Evolutionary conservation across 1,139 yeast genomes (phyloP).

Genomic region (Sugiyamaella sp.): DNA sequence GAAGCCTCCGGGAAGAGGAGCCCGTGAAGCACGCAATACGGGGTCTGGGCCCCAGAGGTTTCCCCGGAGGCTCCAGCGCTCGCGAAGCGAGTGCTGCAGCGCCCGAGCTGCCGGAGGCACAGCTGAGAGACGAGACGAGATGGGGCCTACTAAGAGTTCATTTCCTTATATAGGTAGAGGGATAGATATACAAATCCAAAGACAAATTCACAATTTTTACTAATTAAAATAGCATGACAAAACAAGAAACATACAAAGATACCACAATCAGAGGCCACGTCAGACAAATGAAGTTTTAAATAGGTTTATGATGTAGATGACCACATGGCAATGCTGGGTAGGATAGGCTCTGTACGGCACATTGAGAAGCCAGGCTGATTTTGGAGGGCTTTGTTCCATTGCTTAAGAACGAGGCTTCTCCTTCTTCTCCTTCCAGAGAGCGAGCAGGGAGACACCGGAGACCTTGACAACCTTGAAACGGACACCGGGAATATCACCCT

Average conservation of each 20-base stretch:
- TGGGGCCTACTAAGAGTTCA: conserved; percentile 19
- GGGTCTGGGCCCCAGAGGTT: too few species aligned
- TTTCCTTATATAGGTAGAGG: conserved; percentile 19
- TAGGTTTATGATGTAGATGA: conserved; percentile 14
- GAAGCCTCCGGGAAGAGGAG: not conserved
- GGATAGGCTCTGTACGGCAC: not conserved
- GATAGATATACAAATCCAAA: conserved; percentile 17
- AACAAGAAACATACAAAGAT: not conserved
- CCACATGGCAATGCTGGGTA: conserved; percentile 5
- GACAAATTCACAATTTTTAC: conserved; percentile 14
- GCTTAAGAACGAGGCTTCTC: conserved; percentile 99
- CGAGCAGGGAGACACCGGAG: conserved; percentile 99
- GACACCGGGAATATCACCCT: conserved; percentile 99
- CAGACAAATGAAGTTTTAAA: conserved; percentile 16
- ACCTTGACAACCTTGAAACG: conserved; percentile 99
- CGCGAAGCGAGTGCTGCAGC: conserved; percentile 8
- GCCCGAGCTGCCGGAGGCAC: conserved; percentile 8
- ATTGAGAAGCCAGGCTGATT: not conserved
- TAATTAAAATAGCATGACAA: conserved; percentile 11
- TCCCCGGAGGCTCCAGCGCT: not conserved
- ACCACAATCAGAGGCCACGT: conserved; percentile 7
- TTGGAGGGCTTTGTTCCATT: not conserved
- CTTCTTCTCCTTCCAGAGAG: conserved; percentile 99
- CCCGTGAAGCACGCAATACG: too few species aligned
- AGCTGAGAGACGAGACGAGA: not conserved